These are phyloP conservation scores for Phytophthora sp. DNA, from an alignment of 352 stramenopile genomes.

Conservation along the genomic window DNA sequence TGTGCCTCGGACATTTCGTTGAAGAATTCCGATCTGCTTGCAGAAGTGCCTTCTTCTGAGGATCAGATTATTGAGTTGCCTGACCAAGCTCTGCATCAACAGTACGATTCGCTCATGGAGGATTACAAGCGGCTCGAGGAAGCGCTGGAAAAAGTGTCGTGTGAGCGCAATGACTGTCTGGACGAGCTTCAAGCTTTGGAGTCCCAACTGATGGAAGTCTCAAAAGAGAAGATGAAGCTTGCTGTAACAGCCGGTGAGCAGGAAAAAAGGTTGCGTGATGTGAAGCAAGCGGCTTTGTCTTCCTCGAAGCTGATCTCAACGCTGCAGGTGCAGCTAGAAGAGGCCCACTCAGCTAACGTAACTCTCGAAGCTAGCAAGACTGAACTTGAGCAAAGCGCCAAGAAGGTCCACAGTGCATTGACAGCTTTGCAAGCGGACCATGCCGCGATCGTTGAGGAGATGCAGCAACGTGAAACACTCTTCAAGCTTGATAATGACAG, in stretches of 20 bases:
- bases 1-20: neutral
- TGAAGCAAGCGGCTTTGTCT: constrained; percentile 14
- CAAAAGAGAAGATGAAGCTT: constrained; percentile 52
- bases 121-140: constrained; percentile 30
- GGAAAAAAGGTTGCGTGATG: constrained; percentile 24
- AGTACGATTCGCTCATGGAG: constrained; percentile 16
- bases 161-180: constrained; percentile 45
- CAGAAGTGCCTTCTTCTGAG: neutral
- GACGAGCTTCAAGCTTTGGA: constrained; percentile 59
- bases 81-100: constrained; percentile 12
- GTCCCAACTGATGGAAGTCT: constrained; percentile 57
- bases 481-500: neutral
- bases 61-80: neutral
- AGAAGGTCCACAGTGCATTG: constrained; percentile 20
- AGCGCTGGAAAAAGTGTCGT: constrained; percentile 40
- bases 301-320: constrained; percentile 17
- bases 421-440: constrained; percentile 30
- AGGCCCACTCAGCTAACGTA: constrained; percentile 16
- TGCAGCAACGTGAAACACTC: constrained; percentile 6
- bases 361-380: constrained; percentile 30
- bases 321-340: constrained; percentile 24
- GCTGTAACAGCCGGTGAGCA: constrained; percentile 22
- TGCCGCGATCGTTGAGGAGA: constrained; percentile 14
- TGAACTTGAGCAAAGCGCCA: constrained; percentile 30
- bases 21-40: constrained; percentile 1